A percentile compares a stretch with the other conserved stretches of the same genome.
phyloP scores from a whole-genome alignment of 495 filamentous ascomycete species.

The Cercophora sp. region DNA sequence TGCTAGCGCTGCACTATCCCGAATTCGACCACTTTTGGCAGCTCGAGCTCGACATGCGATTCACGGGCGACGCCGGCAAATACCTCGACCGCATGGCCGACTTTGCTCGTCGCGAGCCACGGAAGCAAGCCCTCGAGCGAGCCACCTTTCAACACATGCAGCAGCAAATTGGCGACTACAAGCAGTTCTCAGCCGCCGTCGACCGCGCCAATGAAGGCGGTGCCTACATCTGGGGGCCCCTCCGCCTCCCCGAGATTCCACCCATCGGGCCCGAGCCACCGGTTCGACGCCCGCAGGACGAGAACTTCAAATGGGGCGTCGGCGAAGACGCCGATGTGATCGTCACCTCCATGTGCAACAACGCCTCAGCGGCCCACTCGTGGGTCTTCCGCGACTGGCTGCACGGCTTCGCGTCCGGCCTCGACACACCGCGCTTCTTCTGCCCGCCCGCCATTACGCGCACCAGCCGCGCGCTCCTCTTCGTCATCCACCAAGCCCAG shows the following conservation, averaged over 20 bases:
- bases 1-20: constrained; percentile 53
- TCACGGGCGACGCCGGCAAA: constrained; percentile 54
- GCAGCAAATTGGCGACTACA: constrained; percentile 23
- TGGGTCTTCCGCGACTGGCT: constrained; percentile 49
- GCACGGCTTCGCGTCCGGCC: constrained; percentile 33
- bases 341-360: constrained; percentile 47
- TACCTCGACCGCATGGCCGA: constrained; percentile 44
- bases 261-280: constrained; percentile 46
- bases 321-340: constrained; percentile 57
- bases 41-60: constrained; percentile 58
- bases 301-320: constrained; percentile 56
- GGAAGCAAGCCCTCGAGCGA: constrained; percentile 39
- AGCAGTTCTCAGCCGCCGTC: constrained; percentile 21
- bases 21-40: constrained; percentile 62
- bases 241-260: constrained; percentile 45
- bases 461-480: constrained; percentile 21
- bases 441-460: constrained; percentile 34
- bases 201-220: constrained; percentile 22
- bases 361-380: constrained; percentile 37
- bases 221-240: constrained; percentile 58
- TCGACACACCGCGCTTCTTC: constrained; percentile 27
- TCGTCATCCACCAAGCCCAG: constrained; percentile 31
- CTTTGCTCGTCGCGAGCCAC: constrained; percentile 52
- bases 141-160: constrained; percentile 39
- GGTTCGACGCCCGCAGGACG: constrained; percentile 32